These are phyloP conservation scores for Rhododendron ferrugineum DNA, from an alignment of 148 eudicot species.

Conservation along the genomic window DNA sequence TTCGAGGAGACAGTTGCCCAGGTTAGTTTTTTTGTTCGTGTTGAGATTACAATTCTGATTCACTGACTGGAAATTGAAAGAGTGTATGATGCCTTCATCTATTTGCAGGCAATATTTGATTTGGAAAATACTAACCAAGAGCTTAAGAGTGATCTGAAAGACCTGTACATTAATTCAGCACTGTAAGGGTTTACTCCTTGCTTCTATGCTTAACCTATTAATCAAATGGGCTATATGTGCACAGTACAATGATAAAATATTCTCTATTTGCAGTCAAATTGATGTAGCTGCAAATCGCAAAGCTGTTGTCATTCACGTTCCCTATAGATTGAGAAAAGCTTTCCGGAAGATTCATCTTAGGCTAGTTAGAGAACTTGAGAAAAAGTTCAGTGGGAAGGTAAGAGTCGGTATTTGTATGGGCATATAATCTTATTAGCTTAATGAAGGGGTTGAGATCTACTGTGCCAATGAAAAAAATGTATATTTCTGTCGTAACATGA, in stretches of 20 bases:
- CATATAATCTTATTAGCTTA: neutral
- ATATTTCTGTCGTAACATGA: neutral
- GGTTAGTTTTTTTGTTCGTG: conserved; percentile 23
- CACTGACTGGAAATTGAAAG: neutral
- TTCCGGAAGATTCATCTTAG: conserved; percentile 73
- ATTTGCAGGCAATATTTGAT: conserved; percentile 72
- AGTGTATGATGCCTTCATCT: neutral
- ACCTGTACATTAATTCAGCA: conserved; percentile 75
- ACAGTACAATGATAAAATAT: neutral
- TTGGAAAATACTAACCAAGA: conserved; percentile 67
- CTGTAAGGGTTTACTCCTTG: conserved; percentile 30
- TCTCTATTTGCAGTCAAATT: conserved; percentile 45
- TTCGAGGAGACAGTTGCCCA: conserved; percentile 77
- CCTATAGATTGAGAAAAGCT: conserved; percentile 76
- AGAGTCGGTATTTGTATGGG: neutral
- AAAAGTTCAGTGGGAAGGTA: conserved; percentile 98
- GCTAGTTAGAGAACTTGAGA: conserved; percentile 86
- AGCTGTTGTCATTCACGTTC: conserved; percentile 80
- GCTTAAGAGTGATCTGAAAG: conserved; percentile 71
- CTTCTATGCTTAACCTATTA: neutral
- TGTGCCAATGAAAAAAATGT: neutral
- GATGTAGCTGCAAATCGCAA: conserved; percentile 73
- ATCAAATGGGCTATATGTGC: neutral
- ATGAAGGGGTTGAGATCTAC: neutral
- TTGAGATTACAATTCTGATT: neutral